A percentile compares a stretch with the other conserved stretches of the same genome.
Conservation (phyloP, 192 early-diverging fungal species). For the Gaertneriomyces semiglobifer region DNA sequence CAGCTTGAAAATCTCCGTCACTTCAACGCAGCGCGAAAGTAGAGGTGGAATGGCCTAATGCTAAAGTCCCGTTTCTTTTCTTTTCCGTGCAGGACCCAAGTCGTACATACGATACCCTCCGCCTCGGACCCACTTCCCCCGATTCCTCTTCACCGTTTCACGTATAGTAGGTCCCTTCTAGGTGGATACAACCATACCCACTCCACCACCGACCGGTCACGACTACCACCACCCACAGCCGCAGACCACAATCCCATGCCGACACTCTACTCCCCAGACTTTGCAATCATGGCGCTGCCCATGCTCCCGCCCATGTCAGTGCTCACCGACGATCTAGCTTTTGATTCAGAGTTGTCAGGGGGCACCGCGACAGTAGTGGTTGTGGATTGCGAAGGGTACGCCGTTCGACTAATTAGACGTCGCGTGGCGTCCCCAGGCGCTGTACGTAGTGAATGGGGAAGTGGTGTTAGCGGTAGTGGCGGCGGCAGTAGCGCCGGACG, state of each 20-base stretch:
- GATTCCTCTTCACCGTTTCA: not conserved
- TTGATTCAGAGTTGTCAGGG: slow-evolving; percentile 1
- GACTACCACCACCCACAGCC: too few species aligned
- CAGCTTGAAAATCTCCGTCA: not conserved
- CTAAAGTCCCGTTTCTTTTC: not conserved
- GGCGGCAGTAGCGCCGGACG: too few species aligned
- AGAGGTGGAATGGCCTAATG: not conserved
- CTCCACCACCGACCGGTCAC: too few species aligned
- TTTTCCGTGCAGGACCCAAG: not conserved
- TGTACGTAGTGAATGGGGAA: too few species aligned
- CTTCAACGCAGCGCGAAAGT: not conserved
- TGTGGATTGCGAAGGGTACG: not conserved
- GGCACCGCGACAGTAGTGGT: not conserved
- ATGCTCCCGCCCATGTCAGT: not conserved
- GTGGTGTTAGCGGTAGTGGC: too few species aligned
- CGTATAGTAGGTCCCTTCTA: slow-evolving; percentile 8
- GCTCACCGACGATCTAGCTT: slow-evolving; percentile 5
- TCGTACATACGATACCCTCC: slow-evolving; percentile 9
- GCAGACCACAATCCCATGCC: too few species aligned
- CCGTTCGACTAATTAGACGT: too few species aligned
- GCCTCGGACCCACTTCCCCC: not conserved
- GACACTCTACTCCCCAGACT: slow-evolving; percentile 10
- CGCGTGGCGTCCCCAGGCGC: too few species aligned
- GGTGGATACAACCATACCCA: not conserved
- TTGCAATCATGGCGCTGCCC: slow-evolving; percentile 17